Base-by-base conservation (phyloP, 2,329 filamentous ascomycete genomes). In the Pseudogymnoascus pannorum region DNA sequence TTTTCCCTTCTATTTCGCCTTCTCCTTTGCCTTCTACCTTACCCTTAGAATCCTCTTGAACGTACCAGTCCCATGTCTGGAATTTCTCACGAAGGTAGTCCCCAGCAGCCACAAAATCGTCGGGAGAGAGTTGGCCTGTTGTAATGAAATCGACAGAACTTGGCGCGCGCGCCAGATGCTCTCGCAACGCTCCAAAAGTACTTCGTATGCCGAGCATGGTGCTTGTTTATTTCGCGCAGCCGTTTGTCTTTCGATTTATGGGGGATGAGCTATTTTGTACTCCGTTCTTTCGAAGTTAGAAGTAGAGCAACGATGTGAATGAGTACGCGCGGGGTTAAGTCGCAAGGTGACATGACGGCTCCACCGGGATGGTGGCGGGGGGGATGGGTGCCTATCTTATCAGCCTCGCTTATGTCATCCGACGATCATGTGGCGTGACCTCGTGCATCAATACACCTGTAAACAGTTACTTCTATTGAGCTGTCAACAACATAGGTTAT, bases 41-140 rank as follows among this genome's bases (percentile, higher is more conserved):
- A 11, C 33, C 33, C 4, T 14, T 14, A 12, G 33, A 11, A 12
- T 31, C 11, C 29, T 8, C 29, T 31, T 6, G 33, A 35, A 4
- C 33, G 5, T 3, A 35, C 94, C 94, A 99, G 58, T 91, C 89
- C 94, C 94, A 99, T 62, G 93, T 96, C 7, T 93, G 94, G 77
- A 99, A 99, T 79, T 97, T 97, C 86, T 95, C 96, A 71, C 96
- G 92, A 36, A 99, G 86, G 74, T 97, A 99, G 78, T 99, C 94
- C 69, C 94, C 94, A 3, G 94, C 94, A 3, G 89, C 88, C 58
- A 97, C 82, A 75, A 99, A 99, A 81, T 99, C 94, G 72, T 97
- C 93, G 16, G 93, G 93, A 0, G 93, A 97, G 76, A 99, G 94
- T 78, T 97, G 90, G 67, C 94, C 94, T 4, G 92, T 96, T 12